Evolutionary conservation across 2,329 filamentous ascomycete species (phyloP), one percentile per base, ranked within the genome.

Genomic region (Sclerotinia trifoliorum): DNA sequence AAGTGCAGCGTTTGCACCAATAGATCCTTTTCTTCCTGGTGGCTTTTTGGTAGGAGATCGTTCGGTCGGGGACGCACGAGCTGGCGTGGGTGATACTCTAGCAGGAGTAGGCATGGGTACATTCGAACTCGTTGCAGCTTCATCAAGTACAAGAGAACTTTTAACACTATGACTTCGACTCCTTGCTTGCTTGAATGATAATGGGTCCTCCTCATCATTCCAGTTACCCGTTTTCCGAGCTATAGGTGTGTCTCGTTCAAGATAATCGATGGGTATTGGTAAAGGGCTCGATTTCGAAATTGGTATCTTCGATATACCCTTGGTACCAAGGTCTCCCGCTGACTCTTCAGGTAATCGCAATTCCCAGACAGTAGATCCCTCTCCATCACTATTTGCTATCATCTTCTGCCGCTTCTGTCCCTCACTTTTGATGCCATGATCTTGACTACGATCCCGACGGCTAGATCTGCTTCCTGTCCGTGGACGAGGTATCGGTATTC

Each of bases 221-320:
- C 78, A 77, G 70, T 84, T 83, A 69, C 84, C 86, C 73, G 83
- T 82, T 72, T 84, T 86, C 67, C 93, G 86, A 66, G 84, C 81
- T 56, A 90, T 82, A 29, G 88, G 88, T 32, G 86, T 88, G 74
- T 93, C 90, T 71, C 93, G 87, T 72, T 94, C 93, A 57, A 92
- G 82, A 71, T 89, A 87, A 62, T 90, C 87, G 64, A 85, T 79
- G 2, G 91, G 86, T 69, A 96, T 89, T 15, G 93, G 93, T 26
- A 88, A 85, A 2, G 91, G 90, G 77, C 92, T 97, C 19, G 86
- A 82, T 74, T 92, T 94, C 42, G 93, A 88, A 49, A 98, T 84
- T 1, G 95, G 95, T 77, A 99, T 97, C 66, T 92, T 88, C 56
- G 94, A 97, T 81, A 80, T 86, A 81, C 83, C 86, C 80, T 84